phyloP scores from a whole-genome alignment of 805 yeast species.

The Saccharomycopsis sp. region DNA sequence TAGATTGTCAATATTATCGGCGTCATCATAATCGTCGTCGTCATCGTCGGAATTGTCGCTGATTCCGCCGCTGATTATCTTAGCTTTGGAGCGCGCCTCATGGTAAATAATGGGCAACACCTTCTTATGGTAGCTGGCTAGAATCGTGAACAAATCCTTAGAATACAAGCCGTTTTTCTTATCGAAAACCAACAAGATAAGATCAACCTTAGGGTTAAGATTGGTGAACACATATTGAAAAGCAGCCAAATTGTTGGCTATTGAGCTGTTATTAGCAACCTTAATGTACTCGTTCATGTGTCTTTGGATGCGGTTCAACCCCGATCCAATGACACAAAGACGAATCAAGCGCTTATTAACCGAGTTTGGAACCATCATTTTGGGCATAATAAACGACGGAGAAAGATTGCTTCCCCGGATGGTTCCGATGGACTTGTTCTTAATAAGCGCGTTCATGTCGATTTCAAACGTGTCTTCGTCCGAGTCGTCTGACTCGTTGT shows the following conservation, averaged over 20 bases:
- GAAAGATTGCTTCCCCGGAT: neutral
- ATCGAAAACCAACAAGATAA: slow-evolving; percentile 18
- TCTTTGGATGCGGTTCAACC: slow-evolving; percentile 8
- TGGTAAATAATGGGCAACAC: slow-evolving; percentile 18
- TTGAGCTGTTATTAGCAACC: neutral
- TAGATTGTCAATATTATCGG: neutral
- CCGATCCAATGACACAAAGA: slow-evolving; percentile 19
- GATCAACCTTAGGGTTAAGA: slow-evolving; percentile 19
- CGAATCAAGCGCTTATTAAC: neutral
- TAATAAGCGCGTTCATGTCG: slow-evolving; percentile 16
- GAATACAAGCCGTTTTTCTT: slow-evolving; percentile 16
- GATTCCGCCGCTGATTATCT: slow-evolving; percentile 6
- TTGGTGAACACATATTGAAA: slow-evolving; percentile 19
- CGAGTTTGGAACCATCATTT: slow-evolving; percentile 12
- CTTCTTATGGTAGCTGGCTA: slow-evolving; percentile 12
- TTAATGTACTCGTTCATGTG: slow-evolving; percentile 6
- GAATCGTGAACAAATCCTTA: slow-evolving; percentile 16
- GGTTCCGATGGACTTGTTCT: neutral
- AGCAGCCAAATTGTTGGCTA: neutral
- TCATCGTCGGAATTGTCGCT: slow-evolving; percentile 11
- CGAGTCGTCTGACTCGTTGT: slow-evolving; percentile 19
- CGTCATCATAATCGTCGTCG: slow-evolving; percentile 2
- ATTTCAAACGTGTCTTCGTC: slow-evolving; percentile 19
- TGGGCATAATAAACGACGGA: slow-evolving; percentile 21
- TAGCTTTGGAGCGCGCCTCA: neutral